Base-by-base conservation (phyloP, 352 stramenopile species). In the Phytopythium ostracodes region DNA sequence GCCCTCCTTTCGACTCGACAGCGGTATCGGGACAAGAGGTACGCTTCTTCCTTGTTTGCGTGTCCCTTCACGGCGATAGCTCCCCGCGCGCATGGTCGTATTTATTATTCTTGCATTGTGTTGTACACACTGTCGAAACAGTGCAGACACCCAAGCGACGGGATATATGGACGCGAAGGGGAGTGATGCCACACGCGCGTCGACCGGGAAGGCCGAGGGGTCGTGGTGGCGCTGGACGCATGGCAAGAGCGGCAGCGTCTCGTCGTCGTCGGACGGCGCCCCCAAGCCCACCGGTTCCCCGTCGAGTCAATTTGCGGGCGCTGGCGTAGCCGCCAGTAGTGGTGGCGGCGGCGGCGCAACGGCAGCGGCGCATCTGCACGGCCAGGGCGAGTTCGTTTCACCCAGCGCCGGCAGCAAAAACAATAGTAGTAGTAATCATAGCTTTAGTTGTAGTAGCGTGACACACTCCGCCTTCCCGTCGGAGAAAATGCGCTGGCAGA, bases 221-320 rank as follows among this genome's bases (percentile, higher is more conserved):
- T 64, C 75, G 22, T 92, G 82, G 84, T 92, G 81, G 84, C 79
- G 80, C 58, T 94, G 82, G 82, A 89, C 72, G 2, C 80, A 88
- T 51, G 84, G 82, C 59, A 87, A 84, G 63, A 92, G 80, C 57
- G 82, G 82, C 59, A 84, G 64, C 42, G 71, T 87, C 53, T 80
- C 76, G 54, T 88, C 78, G 4, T 88, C 79, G 5, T 87, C 79
- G 17, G 66, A 76, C 38, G 58, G 49, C 27, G 47, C 59, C 47
- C 15, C 42, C 46, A 63, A 65, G 36, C 54, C 67, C 20, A 59
- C 68, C 2, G 24, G 2, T 12, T 54, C 47, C 15, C 47, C 47
- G 47, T 54, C 47, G 47, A 54, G 47, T 22, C 47, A 35, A 29
- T 35, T 33, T 25, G 22, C 25, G 25, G 27, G 6, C 14, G 15